Evolutionary conservation across 2,329 filamentous ascomycete genomes (phyloP).

Genomic region (Scedosporium dehoogii): DNA sequence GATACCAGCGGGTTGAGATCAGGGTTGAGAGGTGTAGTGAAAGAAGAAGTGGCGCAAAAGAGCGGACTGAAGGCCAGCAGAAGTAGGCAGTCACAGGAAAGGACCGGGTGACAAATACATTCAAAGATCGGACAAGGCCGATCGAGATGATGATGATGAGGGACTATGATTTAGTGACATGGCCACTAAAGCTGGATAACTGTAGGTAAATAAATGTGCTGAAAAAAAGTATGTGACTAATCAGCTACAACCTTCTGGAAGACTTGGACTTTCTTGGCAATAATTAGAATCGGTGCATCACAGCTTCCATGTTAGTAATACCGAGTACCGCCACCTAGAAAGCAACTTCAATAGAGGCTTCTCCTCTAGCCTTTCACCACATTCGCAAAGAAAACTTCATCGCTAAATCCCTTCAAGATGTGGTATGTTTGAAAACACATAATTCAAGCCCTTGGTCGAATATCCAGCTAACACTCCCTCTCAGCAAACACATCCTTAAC

Average conservation of each 20-base stretch:
- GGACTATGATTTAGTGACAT: background rate
- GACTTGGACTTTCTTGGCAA: too few species aligned
- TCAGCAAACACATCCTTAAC: slow-evolving; percentile 95
- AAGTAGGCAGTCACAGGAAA: background rate
- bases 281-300: background rate
- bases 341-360: too few species aligned
- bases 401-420: background rate
- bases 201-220: background rate
- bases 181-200: background rate
- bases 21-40: background rate
- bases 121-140: background rate
- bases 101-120: background rate
- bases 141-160: background rate
- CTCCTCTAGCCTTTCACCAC: background rate
- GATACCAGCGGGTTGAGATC: background rate
- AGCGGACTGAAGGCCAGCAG: background rate
- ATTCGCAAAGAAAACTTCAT: background rate
- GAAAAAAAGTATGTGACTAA: background rate
- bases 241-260: background rate
- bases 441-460: background rate
- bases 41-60: background rate
- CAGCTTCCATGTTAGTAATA: too few species aligned
- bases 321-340: background rate
- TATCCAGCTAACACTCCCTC: background rate
- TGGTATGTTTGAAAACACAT: background rate